A percentile compares a stretch with the other conserved stretches of the same genome.
Evolutionary conservation across 2,329 filamentous ascomycete genomes (phyloP).

Genomic region (Penicillium paneum): DNA sequence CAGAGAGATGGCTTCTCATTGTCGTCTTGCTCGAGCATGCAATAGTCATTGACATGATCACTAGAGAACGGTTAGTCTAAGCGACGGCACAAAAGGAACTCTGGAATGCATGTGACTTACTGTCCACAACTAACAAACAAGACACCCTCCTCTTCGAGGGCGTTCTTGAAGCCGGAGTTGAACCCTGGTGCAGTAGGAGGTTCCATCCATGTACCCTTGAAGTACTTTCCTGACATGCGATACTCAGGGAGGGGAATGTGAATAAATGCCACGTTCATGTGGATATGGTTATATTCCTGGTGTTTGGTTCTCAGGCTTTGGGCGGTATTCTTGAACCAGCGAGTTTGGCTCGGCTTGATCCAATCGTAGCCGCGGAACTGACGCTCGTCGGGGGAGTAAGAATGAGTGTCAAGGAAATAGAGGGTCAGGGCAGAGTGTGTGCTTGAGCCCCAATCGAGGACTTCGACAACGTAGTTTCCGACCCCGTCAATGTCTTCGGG

Average conservation of each 20-base stretch:
- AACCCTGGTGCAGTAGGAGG: conserved; percentile 80
- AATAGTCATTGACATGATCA: conserved; percentile 97
- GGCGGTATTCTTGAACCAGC: conserved; percentile 85
- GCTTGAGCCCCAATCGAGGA: conserved; percentile 73
- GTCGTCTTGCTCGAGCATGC: conserved; percentile 62
- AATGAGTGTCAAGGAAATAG: conserved; percentile 92
- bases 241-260: conserved; percentile 97
- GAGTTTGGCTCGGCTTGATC: conserved; percentile 90
- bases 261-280: conserved; percentile 95
- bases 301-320: conserved; percentile 72
- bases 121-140: conserved; percentile 89
- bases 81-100: neutral
- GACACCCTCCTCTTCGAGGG: conserved; percentile 79
- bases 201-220: conserved; percentile 74
- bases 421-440: conserved; percentile 88
- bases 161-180: conserved; percentile 91
- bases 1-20: conserved; percentile 68
- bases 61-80: conserved; percentile 41
- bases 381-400: conserved; percentile 84
- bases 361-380: conserved; percentile 94
- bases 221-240: conserved; percentile 56
- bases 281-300: conserved; percentile 80
- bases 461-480: conserved; percentile 91
- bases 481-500: conserved; percentile 82
- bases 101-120: conserved; percentile 51